Base-by-base conservation (phyloP, 2,329 filamentous ascomycete genomes). In the Ophiostoma ips region DNA sequence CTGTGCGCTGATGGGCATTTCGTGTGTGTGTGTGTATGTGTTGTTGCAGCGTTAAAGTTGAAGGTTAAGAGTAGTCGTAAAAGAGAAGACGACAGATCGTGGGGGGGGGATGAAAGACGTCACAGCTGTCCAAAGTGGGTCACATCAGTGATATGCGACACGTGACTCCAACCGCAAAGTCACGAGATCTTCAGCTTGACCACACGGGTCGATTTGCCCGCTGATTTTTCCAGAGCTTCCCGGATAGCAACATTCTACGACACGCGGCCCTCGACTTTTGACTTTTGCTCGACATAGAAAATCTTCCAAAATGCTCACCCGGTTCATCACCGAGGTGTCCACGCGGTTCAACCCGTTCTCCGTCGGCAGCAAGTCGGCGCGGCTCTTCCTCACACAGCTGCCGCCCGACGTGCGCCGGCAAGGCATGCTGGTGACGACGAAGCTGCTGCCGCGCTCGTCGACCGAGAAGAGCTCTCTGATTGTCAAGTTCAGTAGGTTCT, bases 321-420 rank as follows among this genome's bases (percentile, higher is more conserved):
- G 82, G 63, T 92, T 87, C 71, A 77, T 94, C 65, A 90, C 88
- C 64, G 79, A 87, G 64, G 81, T 96, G 60, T 80, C 76, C 60
- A 83, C 87, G 57, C 80, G 79, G 64, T 95, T 96, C 79, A 95
- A 94, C 68, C 90, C 92, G 36, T 96, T 96, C 76, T 84, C 81
- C 28, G 68, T 76, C 21, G 74, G 76, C 63, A 81, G 87, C 55
- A 88, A 87, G 62, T 83, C 89, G 21, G 89, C 87, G 36, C 83
- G 92, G 40, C 75, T 94, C 48, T 92, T 96, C 67, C 85, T 96
- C 58, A 83, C 86, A 31, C 75, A 84, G 56, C 79, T 98, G 31
- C 87, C 90, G 10, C 78, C 88, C 38, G 80, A 83, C 60, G 88
- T 88, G 53, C 80, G 88, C 50, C 69, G 73, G 50, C 75, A 71